Evolutionary conservation across 2,329 filamentous ascomycete species (phyloP).

Genomic region (Berkeleyomyces basicola): DNA sequence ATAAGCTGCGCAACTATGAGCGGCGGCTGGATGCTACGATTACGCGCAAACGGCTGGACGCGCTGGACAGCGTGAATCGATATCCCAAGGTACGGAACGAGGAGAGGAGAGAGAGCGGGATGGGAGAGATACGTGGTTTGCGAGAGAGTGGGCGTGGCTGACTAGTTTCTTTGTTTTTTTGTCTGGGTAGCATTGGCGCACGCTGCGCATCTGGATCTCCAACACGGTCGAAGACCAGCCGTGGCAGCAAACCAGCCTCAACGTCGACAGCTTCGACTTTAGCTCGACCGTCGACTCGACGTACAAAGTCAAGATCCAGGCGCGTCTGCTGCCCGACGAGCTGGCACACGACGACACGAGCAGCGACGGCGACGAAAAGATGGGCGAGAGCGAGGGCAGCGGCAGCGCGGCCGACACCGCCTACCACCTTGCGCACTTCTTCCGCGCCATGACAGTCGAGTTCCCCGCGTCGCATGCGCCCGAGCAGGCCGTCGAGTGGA

Average conservation of each 20-base stretch:
- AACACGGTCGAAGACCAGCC: conserved; percentile 90
- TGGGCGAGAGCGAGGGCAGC: conserved; percentile 28
- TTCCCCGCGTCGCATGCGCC: conserved; percentile 45
- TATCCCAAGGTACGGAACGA: conserved; percentile 43
- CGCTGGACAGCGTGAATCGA: conserved; percentile 63
- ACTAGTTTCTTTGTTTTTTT: background rate
- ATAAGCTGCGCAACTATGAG: conserved; percentile 71
- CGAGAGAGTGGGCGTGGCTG: background rate
- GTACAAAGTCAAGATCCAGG: conserved; percentile 86
- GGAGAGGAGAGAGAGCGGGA: background rate
- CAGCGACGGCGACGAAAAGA: conserved; percentile 28
- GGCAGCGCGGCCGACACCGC: conserved; percentile 24
- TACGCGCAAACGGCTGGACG: conserved; percentile 83
- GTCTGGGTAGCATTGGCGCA: conserved; percentile 22
- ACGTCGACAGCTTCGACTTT: conserved; percentile 67
- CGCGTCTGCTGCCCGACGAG: conserved; percentile 58
- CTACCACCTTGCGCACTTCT: conserved; percentile 53
- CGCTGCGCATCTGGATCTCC: conserved; percentile 81
- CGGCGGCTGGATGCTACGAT: conserved; percentile 79
- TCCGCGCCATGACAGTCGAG: conserved; percentile 61
- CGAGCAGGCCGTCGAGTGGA: conserved; percentile 63
- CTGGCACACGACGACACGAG: conserved; percentile 26
- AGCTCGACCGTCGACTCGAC: conserved; percentile 59
- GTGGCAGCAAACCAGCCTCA: conserved; percentile 55
- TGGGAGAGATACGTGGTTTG: background rate